Conservation (phyloP, 257 asterid species). For the Solanum commersonii region DNA sequence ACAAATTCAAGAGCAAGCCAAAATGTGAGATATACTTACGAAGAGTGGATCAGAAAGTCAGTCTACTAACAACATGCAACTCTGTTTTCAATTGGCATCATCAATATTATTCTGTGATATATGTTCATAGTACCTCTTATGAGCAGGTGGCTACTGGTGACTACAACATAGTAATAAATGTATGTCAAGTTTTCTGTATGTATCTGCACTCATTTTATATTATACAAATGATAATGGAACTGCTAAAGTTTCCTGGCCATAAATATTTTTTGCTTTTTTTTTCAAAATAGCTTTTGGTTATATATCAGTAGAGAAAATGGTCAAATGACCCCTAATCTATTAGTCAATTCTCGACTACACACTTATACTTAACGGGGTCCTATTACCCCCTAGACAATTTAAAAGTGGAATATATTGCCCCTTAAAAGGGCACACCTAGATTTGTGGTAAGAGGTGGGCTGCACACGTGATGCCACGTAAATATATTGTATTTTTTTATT, state of each 20-base stretch:
- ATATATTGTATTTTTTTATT: too few species aligned
- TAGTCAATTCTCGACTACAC: too few species aligned
- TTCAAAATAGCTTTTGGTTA: neutral
- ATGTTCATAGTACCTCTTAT: neutral
- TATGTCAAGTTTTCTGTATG: neutral
- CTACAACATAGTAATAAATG: neutral
- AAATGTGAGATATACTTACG: neutral
- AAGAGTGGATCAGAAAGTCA: neutral
- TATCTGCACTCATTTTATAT: neutral
- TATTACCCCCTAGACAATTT: too few species aligned
- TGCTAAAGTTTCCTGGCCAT: neutral
- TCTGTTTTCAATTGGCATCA: neutral
- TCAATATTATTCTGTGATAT: neutral
- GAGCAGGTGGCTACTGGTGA: neutral
- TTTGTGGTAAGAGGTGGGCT: too few species aligned
- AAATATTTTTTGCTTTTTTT: neutral
- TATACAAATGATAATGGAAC: neutral
- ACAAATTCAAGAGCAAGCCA: neutral
- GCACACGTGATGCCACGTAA: too few species aligned
- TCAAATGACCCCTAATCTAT: too few species aligned
- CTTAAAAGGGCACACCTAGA: too few species aligned
- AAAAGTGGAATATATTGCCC: too few species aligned
- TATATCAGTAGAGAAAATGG: neutral
- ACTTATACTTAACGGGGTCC: too few species aligned
- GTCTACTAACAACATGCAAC: neutral